These are phyloP conservation scores for Haplosporangium sp. DNA, from an alignment of 371 early-diverging fungal species.

Conservation along the genomic window DNA sequence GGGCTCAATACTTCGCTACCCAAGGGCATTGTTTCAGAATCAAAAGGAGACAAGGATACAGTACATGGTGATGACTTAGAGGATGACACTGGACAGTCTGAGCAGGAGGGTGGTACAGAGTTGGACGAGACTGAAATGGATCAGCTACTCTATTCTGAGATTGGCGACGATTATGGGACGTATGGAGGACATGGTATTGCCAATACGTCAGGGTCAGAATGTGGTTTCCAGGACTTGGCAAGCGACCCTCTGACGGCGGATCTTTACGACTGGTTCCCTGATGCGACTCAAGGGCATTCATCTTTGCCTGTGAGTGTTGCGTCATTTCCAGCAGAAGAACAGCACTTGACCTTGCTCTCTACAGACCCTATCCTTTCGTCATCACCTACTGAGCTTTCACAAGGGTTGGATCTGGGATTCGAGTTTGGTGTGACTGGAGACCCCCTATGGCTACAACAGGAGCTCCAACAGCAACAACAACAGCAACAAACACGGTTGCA, in stretches of 20 bases:
- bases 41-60: background rate
- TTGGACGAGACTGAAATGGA: constrained; percentile 40
- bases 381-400: constrained; percentile 35
- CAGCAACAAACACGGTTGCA: background rate
- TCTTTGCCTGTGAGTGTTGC: background rate
- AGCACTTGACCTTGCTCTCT: constrained; percentile 23
- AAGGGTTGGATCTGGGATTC: constrained; percentile 24
- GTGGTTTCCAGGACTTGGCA: constrained; percentile 9
- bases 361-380: constrained; percentile 43
- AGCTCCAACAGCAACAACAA: constrained; percentile 19
- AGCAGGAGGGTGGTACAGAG: constrained; percentile 25
- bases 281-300: constrained; percentile 1
- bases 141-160: constrained; percentile 41
- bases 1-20: too few species aligned
- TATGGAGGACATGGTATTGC: constrained; percentile 16
- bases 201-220: constrained; percentile 25
- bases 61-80: background rate
- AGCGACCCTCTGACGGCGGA: constrained; percentile 26
- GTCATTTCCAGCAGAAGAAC: constrained; percentile 3
- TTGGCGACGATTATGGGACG: constrained; percentile 33
- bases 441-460: constrained; percentile 29
- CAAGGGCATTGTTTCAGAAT: background rate
- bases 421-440: constrained; percentile 27
- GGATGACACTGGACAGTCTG: constrained; percentile 7
- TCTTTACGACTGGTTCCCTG: constrained; percentile 46